These are phyloP conservation scores for Mikania micrantha DNA, from an alignment of 129 eudicot genomes.

Conservation along the genomic window DNA sequence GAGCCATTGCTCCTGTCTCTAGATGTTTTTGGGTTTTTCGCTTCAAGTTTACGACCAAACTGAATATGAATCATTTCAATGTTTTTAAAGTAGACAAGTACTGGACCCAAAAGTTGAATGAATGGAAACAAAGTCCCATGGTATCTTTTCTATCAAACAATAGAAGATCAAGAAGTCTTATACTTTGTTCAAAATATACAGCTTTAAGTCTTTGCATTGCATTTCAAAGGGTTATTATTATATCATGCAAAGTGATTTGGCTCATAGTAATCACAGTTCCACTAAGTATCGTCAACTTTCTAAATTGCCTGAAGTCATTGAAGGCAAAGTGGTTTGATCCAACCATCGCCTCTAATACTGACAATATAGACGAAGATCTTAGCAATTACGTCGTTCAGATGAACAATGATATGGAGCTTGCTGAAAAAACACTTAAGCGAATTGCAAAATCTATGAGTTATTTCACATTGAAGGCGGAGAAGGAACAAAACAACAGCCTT, in stretches of 20 bases:
- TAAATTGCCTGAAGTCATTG: not conserved
- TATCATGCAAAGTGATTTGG: too few relatives aligned
- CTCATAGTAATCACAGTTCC: too few relatives aligned
- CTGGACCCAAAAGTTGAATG: slow-evolving; percentile 24
- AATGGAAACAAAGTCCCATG: slow-evolving; percentile 27
- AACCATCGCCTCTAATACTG: not conserved
- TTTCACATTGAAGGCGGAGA: not conserved
- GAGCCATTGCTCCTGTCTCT: slow-evolving; percentile 13
- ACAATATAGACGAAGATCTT: slow-evolving; percentile 1
- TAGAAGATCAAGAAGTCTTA: not conserved
- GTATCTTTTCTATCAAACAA: not conserved
- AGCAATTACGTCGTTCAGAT: slow-evolving; percentile 6
- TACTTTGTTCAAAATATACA: not conserved
- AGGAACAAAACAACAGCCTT: slow-evolving; percentile 1
- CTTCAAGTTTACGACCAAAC: not conserved
- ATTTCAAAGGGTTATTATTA: slow-evolving; percentile 13
- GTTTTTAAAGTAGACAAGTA: slow-evolving; percentile 15
- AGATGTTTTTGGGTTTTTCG: slow-evolving; percentile 8
- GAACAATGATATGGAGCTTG: slow-evolving; percentile 3
- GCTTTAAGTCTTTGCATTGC: slow-evolving; percentile 10
- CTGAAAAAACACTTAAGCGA: not conserved
- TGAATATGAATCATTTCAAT: not conserved
- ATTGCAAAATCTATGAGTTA: not conserved
- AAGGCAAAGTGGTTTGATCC: not conserved
- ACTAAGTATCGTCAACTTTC: not conserved